A percentile compares a stretch with the other conserved stretches of the same genome.
Conservation (phyloP, 352 stramenopile genomes). For the Phytophthora hybrid region DNA sequence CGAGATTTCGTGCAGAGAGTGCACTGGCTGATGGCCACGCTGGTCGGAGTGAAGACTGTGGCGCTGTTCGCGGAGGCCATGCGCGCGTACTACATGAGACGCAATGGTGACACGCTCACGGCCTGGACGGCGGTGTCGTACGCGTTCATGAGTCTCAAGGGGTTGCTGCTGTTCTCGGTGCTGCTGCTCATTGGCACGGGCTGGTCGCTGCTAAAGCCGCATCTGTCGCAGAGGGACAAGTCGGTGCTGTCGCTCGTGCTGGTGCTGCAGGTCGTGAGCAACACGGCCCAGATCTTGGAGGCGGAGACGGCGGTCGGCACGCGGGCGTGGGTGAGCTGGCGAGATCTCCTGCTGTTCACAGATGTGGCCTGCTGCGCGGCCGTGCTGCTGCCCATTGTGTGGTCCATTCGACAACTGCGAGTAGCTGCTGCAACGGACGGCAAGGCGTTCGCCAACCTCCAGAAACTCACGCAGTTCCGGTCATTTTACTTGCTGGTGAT, state of each 20-base stretch:
- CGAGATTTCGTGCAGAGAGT: slow-evolving; percentile 79
- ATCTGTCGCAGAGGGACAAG: slow-evolving; percentile 94
- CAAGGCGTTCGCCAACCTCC: slow-evolving; percentile 88
- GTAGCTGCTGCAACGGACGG: slow-evolving; percentile 87
- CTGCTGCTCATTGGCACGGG: slow-evolving; percentile 97
- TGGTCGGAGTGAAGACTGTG: slow-evolving; percentile 94
- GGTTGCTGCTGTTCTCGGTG: slow-evolving; percentile 97
- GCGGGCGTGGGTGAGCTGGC: slow-evolving; percentile 71
- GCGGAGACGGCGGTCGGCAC: slow-evolving; percentile 87
- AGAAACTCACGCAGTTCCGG: slow-evolving; percentile 96
- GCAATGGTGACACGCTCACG: slow-evolving; percentile 92
- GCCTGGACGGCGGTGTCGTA: slow-evolving; percentile 96
- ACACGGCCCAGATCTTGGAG: slow-evolving; percentile 93
- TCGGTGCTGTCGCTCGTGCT: slow-evolving; percentile 95
- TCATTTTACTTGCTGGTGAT: slow-evolving; percentile 97
- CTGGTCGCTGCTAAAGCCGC: slow-evolving; percentile 97
- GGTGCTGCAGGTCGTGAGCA: slow-evolving; percentile 93
- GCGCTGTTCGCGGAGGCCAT: slow-evolving; percentile 96
- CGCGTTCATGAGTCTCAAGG: slow-evolving; percentile 95
- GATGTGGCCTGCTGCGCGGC: slow-evolving; percentile 97
- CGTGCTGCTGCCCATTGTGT: slow-evolving; percentile 98
- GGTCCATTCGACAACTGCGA: slow-evolving; percentile 91
- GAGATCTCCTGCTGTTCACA: slow-evolving; percentile 94
- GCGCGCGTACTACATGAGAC: slow-evolving; percentile 96
- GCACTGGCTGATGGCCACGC: slow-evolving; percentile 96